Conservation (phyloP, 2,329 filamentous ascomycete species). For the Penicillium brasilianum region DNA sequence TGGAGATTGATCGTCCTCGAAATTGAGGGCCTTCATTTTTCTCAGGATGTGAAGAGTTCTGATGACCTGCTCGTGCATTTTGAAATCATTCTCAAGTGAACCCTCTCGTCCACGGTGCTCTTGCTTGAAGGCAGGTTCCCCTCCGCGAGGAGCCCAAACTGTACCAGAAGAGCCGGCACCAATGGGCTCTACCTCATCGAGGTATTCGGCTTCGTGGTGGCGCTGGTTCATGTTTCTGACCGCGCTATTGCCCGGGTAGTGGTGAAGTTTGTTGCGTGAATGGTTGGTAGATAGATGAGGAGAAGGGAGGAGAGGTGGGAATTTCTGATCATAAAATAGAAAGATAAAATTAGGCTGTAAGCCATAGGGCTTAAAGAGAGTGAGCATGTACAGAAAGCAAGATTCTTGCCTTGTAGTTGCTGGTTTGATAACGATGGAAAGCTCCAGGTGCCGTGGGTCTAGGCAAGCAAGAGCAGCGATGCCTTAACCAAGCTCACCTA, state of each 20-base stretch:
- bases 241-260: background rate
- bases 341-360: too few relatives aligned
- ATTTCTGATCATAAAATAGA: too few relatives aligned
- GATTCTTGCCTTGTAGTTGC: background rate
- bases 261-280: background rate
- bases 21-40: background rate
- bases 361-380: background rate
- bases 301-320: background rate
- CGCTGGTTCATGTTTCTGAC: background rate
- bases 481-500: too few relatives aligned
- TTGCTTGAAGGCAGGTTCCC: background rate
- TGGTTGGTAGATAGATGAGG: background rate
- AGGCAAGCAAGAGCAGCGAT: background rate
- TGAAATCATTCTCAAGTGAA: background rate
- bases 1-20: background rate
- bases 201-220: background rate
- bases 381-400: background rate
- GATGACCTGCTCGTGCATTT: background rate
- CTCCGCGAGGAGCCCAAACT: background rate
- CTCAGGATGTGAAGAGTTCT: background rate
- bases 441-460: background rate
- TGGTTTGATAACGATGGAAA: background rate
- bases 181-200: background rate
- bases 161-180: background rate
- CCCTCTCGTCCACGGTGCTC: background rate